Evolutionary conservation across 2,329 filamentous ascomycete species (phyloP).

Genomic region (Nothopassalora personata): DNA sequence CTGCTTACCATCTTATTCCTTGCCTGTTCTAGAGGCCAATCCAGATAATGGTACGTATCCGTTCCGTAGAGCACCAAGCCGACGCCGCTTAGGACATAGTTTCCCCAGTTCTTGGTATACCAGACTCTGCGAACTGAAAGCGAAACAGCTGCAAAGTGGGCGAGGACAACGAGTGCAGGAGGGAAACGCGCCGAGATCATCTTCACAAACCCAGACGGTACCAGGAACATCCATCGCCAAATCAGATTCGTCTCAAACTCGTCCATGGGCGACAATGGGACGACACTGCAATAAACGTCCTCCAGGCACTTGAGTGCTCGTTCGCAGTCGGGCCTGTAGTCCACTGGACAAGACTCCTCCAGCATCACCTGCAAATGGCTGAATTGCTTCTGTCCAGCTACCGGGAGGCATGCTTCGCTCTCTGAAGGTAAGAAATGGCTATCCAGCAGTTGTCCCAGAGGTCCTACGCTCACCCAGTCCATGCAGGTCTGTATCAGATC

Average conservation of each 20-base stretch:
- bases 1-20: conserved; percentile 1
- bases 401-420: conserved; percentile 1
- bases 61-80: conserved; percentile 6
- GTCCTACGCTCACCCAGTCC: conserved; percentile 11
- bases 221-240: conserved; percentile 9
- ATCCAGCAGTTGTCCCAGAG: conserved; percentile 9
- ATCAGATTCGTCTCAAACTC: conserved; percentile 7
- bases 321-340: conserved; percentile 4
- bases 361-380: conserved; percentile 9
- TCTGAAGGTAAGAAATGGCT: conserved; percentile 5
- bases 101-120: conserved; percentile 6
- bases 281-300: conserved; percentile 7
- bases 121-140: conserved; percentile 8
- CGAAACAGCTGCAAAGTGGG: conserved; percentile 20
- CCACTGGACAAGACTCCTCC: conserved; percentile 1
- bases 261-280: conserved; percentile 1
- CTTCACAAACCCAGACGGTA: conserved; percentile 13
- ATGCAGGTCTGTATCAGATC: conserved; percentile 14
- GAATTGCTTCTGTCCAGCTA: conserved; percentile 6
- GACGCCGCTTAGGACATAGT: conserved; percentile 4
- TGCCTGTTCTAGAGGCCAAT: conserved; percentile 8
- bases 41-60: conserved; percentile 2
- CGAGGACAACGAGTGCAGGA: conserved; percentile 21
- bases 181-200: conserved; percentile 17
- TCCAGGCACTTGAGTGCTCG: conserved; percentile 6